Percentiles rank a stretch among this genome's conserved stretches.
phyloP scores from a whole-genome alignment of 2,329 filamentous ascomycete species.

The Fusarium domesticum region DNA sequence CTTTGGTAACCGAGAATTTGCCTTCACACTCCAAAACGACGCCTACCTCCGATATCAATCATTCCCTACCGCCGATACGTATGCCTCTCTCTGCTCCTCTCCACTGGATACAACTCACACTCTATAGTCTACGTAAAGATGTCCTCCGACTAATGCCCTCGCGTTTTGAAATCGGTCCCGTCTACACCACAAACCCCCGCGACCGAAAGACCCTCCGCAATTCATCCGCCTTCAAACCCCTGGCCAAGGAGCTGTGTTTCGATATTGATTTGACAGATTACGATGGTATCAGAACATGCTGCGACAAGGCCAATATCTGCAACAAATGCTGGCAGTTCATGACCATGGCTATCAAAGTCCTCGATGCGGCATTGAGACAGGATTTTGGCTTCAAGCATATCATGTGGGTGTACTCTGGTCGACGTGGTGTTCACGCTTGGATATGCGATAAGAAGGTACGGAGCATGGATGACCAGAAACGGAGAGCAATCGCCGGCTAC shows the following conservation, averaged over 20 bases:
- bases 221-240: constrained; percentile 75
- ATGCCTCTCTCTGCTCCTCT: constrained; percentile 8
- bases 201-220: constrained; percentile 87
- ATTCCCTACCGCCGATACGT: constrained; percentile 54
- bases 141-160: constrained; percentile 83
- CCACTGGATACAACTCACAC: constrained; percentile 4
- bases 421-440: constrained; percentile 96
- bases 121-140: constrained; percentile 75
- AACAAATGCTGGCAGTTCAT: constrained; percentile 95
- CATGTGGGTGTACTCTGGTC: constrained; percentile 97
- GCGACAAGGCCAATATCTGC: constrained; percentile 89
- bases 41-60: constrained; percentile 90
- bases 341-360: constrained; percentile 94
- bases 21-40: constrained; percentile 90
- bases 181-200: constrained; percentile 89
- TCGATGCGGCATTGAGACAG: constrained; percentile 81
- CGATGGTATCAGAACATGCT: constrained; percentile 94
- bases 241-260: constrained; percentile 94
- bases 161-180: constrained; percentile 97
- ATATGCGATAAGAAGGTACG: constrained; percentile 89
- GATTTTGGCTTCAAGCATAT: constrained; percentile 98
- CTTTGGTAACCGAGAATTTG: constrained; percentile 92
- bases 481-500: constrained; percentile 82
- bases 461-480: constrained; percentile 78
- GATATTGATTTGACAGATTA: constrained; percentile 99